A percentile compares a stretch with the other conserved stretches of the same genome.
Evolutionary conservation across 2,329 filamentous ascomycete genomes (phyloP).

Genomic region (Neofusicoccum umdonicola): DNA sequence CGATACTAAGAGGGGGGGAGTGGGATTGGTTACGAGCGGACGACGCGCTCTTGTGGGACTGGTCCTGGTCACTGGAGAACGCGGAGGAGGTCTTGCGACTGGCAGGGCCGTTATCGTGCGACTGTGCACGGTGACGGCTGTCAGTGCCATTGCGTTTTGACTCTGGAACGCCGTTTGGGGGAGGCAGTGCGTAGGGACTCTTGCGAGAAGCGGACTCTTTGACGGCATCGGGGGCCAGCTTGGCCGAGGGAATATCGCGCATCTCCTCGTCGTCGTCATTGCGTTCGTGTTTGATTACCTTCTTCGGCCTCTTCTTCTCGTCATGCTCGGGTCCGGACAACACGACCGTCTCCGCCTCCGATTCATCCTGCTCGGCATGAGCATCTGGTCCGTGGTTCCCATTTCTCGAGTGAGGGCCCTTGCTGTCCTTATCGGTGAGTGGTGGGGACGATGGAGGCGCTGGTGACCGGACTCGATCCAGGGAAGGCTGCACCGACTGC

Average conservation of each 20-base stretch:
- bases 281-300: conserved; percentile 41
- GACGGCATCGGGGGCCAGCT: not conserved
- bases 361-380: conserved; percentile 39
- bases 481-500: conserved; percentile 17
- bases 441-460: conserved; percentile 14
- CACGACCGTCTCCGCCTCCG: conserved; percentile 52
- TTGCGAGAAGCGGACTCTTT: not conserved
- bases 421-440: conserved; percentile 16
- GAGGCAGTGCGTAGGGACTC: not conserved
- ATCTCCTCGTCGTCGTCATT: conserved; percentile 30
- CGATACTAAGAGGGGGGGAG: conserved; percentile 1
- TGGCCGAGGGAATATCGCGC: conserved; percentile 9
- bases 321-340: conserved; percentile 29
- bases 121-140: conserved; percentile 1
- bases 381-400: conserved; percentile 19
- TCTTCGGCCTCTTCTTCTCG: conserved; percentile 22
- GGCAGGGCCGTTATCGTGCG: not conserved
- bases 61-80: conserved; percentile 16
- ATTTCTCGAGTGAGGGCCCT: conserved; percentile 6
- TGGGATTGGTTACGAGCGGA: conserved; percentile 8
- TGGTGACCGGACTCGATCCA: conserved; percentile 14
- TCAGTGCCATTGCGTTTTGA: conserved; percentile 5
- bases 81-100: conserved; percentile 15
- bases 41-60: not conserved
- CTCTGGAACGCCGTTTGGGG: conserved; percentile 14